Evolutionary conservation across 768 basidiomycete genomes (phyloP), one percentile per base, ranked within the genome.

Genomic region (Psilocybe sp.): DNA sequence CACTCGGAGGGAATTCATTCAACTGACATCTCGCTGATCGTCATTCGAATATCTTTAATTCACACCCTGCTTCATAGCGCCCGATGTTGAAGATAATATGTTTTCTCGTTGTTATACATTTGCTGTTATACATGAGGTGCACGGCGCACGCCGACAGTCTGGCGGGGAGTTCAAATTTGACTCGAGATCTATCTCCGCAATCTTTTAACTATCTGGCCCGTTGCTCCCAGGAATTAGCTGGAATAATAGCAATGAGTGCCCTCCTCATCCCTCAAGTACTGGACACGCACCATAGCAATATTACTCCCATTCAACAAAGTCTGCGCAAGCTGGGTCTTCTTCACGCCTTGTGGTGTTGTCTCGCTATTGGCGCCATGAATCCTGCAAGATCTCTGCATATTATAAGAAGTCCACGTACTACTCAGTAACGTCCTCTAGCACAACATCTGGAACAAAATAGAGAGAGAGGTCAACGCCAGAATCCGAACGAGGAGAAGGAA

Each of bases 361-460:
- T 97, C 92, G 65, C 96, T 98, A 51, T n/a, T 15, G 28, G 20
- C 37, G 39, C 39, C 39, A 46, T 44, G 34, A 48, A 40, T 18
- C 19, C 23, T 51, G 36, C 31, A 23, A 18, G 39, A 18, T 13
- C 38, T 43, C 23, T 13, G 15, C 14, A 16, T 7, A 38, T 19
- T 14, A 28, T 6, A n/a, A 37, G 16, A 45, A 16, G 40, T 31
- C 13, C 31, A 75, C 92, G 56, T 52, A 98, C 96, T 87, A 97
- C 73, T 99, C 96, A 5, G 84, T 95, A 7, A 98, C 96, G 59
- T 99, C 94, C 64, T 98, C 92, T 46, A 99, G 70, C 5, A 95
- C 92, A 87, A 95, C 92, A 64, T 93, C 91, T 93, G 35, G 19
- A 23, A 19, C 2, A 32, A 39, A 49, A 51, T 23, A 34, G 20